phyloP scores from a whole-genome alignment of 345 rosid species.

The Arabis hirsuta region DNA sequence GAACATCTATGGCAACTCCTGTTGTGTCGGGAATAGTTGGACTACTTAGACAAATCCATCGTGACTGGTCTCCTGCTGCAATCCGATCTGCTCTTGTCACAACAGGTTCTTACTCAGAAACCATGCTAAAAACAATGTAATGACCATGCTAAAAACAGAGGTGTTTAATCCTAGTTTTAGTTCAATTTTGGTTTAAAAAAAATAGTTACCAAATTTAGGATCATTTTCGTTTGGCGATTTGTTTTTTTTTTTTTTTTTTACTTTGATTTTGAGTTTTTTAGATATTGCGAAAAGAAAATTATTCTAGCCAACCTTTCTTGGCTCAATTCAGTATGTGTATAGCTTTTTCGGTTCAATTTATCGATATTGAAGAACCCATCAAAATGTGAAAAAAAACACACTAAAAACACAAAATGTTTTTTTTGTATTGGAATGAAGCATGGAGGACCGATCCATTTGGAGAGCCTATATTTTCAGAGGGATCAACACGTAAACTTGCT shows the following conservation, averaged over 20 bases:
- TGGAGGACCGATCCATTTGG: conserved; percentile 53
- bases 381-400: background rate
- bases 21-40: conserved; percentile 51
- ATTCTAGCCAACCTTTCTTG: background rate
- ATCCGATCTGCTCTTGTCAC: conserved; percentile 58
- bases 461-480: conserved; percentile 60
- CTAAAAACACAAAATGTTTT: background rate
- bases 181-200: background rate
- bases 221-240: background rate
- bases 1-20: conserved; percentile 56
- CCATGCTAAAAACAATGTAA: background rate
- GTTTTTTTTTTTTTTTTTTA: background rate
- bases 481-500: conserved; percentile 54
- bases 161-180: background rate
- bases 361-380: background rate
- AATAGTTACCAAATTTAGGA: background rate
- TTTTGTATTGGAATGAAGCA: conserved; percentile 22
- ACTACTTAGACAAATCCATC: conserved; percentile 44
- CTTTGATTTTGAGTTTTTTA: background rate
- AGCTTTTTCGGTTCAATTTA: background rate
- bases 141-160: background rate
- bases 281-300: background rate
- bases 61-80: conserved; percentile 56
- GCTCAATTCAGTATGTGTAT: background rate
- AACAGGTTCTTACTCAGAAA: conserved; percentile 41